Evolutionary conservation across 2,329 filamentous ascomycete species (phyloP).

Genomic region (Rutstroemia sp.): DNA sequence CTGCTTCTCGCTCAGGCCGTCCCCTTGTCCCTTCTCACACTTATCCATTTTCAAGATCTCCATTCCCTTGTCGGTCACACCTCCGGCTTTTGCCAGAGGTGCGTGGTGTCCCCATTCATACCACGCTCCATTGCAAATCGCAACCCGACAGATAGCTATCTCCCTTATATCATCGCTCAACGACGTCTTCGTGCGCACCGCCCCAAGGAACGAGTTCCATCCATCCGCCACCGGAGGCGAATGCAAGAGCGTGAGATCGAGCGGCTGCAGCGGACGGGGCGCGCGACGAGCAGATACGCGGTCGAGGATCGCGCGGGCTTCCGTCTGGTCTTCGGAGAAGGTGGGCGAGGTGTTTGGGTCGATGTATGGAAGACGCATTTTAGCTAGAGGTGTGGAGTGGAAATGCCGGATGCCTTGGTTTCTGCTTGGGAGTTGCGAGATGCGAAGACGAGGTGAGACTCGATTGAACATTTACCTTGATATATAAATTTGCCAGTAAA

Average conservation of each 20-base stretch:
- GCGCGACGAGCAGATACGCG: constrained; percentile 59
- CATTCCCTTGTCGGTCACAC: constrained; percentile 25
- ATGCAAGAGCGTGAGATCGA: constrained; percentile 73
- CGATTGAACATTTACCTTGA: too few relatives aligned
- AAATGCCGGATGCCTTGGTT: neutral
- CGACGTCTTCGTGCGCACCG: constrained; percentile 46
- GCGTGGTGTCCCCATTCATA: constrained; percentile 81
- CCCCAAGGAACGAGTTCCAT: constrained; percentile 64
- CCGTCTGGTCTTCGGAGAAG: constrained; percentile 32
- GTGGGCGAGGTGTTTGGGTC: constrained; percentile 38
- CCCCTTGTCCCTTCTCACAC: constrained; percentile 14
- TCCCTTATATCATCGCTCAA: constrained; percentile 57
- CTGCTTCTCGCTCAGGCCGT: constrained; percentile 48
- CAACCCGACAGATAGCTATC: constrained; percentile 73
- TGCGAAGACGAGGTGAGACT: neutral
- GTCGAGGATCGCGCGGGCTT: constrained; percentile 50
- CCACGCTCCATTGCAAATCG: constrained; percentile 72
- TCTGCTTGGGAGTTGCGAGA: too few relatives aligned
- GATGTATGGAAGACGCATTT: constrained; percentile 63
- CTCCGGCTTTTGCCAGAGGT: constrained; percentile 40
- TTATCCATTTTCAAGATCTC: constrained; percentile 15
- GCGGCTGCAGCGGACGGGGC: constrained; percentile 62
- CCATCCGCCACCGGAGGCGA: constrained; percentile 68
- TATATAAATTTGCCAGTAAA: too few relatives aligned
- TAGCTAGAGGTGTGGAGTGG: constrained; percentile 8